Base-by-base conservation (phyloP, 331 rosid species). In the Rosa hybrid region DNA sequence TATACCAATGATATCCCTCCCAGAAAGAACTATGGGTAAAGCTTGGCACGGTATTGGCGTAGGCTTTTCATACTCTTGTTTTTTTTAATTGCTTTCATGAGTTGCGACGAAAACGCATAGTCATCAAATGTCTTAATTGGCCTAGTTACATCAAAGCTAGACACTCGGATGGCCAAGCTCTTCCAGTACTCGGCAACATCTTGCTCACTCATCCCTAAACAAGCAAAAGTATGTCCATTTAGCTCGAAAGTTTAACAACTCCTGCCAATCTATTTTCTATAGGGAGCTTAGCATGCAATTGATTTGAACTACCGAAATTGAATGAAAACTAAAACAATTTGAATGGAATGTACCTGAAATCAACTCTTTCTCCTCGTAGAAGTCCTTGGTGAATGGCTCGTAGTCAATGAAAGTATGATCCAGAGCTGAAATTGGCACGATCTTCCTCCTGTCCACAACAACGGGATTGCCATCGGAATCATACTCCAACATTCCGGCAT, bases 41-140 rank as follows among this genome's bases (percentile, higher is more conserved):
- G 99, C 97, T 68, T 89, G 96, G 82, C 99, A 93, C 69, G 93
- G 99, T 81, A 95, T 95, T 30, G 92, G 77, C 1, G 99, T 95
- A 12, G 99, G 99, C 83, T 90, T 93, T 86, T 89, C 94, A 69
- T 95, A 95, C 46, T 91, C 94, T 88, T 95, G 99, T 77, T 91
- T 95, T 78, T 90, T 95, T 27, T 27, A 6, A 93, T 91, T 63
- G 93, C 94, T 87, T 54, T 84, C 98, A 95, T 91, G 81, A 95
- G 90, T 68, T 89, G 99, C 13, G 88, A 67, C 84, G 98, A 83
- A 77, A 93, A 93, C 49, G 90, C 94, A 71, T 84, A 88, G 45
- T 93, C 98, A 64, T 90, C 99, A 89, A 95, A 95, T 53, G 92
- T 77, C 89, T 90, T 95, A 42, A 93, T 72, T 34, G 91, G 98